These are phyloP conservation scores for Rheum nobile DNA, from an alignment of 148 eudicot species.

Conservation along the genomic window DNA sequence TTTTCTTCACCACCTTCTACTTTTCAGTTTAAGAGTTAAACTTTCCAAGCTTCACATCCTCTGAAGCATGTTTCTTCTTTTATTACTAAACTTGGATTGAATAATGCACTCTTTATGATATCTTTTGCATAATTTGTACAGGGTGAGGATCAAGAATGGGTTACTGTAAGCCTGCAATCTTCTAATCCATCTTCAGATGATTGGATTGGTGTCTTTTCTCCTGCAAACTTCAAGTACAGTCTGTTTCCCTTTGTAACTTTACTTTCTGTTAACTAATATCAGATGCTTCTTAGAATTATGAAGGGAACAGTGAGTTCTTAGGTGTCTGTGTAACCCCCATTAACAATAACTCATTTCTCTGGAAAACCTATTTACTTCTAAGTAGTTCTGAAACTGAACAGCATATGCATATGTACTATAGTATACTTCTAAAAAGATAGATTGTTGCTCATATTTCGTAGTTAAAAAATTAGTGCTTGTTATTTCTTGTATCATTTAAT, in stretches of 20 bases:
- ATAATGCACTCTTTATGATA: background rate
- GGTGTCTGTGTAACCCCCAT: background rate
- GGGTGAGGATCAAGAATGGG: constrained; percentile 84
- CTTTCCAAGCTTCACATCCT: background rate
- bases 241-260: background rate
- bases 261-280: background rate
- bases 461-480: background rate
- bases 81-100: background rate
- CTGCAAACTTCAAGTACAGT: constrained; percentile 43
- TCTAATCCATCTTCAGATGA: constrained; percentile 57
- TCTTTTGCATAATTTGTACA: constrained; percentile 11
- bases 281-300: background rate
- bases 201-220: constrained; percentile 94
- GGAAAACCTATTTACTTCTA: background rate
- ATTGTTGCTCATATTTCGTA: background rate
- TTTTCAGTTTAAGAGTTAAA: background rate
- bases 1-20: background rate
- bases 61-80: background rate
- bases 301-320: background rate
- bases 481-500: background rate
- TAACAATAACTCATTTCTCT: background rate
- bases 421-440: background rate
- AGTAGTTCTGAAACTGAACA: background rate
- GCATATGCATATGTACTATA: background rate
- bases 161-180: constrained; percentile 38